Evolutionary conservation across 805 yeast genomes (phyloP), one percentile per base, ranked within the genome.

Genomic region (Torulaspora maleeae): DNA sequence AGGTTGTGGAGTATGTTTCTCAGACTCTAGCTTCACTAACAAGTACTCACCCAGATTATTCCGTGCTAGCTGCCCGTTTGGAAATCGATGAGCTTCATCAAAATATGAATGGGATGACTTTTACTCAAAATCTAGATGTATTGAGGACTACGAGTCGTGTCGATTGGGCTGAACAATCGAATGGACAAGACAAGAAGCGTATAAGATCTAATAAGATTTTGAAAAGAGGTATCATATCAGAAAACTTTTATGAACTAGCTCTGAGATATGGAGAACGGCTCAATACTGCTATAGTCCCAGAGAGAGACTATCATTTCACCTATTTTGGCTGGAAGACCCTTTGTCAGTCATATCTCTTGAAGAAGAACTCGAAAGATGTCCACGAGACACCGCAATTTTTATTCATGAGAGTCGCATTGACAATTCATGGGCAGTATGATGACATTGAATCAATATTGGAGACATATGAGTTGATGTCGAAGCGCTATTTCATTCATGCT

Each of bases 11-110:
- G 30, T 41, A 41, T 41, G 88, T 96, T 35, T 96, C 97, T 35
- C 98, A 91, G 69, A 87, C 96, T 27, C 91, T 95, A 42, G 96
- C 97, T 34, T 84, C 83, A 58, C 84, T 91, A 95, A 87, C 96
- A 46, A 90, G 96, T 12, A 79, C 85, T 51, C 98, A 91, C 67
- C 97, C 97, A n/a, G 97, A 91, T 69, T 90, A 91, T 59, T 95
- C 96, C 27, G 80, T 80, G 34, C 75, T 89, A 56, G 96, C 96
- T 44, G 97, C 97, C 19, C 80, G 98, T 68, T 81, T 91, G 47
- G 96, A 96, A 22, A 82, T 91, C 38, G 83, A 95, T 36, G 86
- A 87, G 66, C 74, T 91, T 61, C 97, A 91, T 73, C 87, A 86
- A 68, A 93, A 86, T 8, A 27, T 55, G 17, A 36, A 36, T 5